phyloP scores from a whole-genome alignment of 257 asterid species.

The Echites panduratus region DNA sequence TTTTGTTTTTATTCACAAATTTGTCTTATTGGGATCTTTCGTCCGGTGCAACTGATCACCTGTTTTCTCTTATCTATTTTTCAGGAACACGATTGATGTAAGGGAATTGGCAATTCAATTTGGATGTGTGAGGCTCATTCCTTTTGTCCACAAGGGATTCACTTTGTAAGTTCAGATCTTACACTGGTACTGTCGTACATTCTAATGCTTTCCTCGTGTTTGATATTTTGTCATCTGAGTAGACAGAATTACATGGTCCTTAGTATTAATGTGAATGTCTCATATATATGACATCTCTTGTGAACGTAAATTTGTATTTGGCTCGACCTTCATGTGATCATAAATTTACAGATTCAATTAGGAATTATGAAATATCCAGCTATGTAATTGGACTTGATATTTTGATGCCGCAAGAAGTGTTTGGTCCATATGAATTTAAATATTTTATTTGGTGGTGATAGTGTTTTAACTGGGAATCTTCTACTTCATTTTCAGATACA shows the following conservation, averaged over 20 bases:
- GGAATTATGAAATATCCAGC: not conserved
- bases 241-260: too few relatives aligned
- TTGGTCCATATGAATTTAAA: not conserved
- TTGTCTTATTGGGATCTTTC: slow-evolving; percentile 1
- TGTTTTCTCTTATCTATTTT: not conserved
- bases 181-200: not conserved
- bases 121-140: slow-evolving; percentile 83
- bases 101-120: slow-evolving; percentile 91
- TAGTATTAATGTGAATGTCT: not conserved
- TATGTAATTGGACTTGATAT: not conserved
- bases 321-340: not conserved
- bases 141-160: slow-evolving; percentile 64
- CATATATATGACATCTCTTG: not conserved
- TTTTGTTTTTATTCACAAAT: not conserved
- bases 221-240: not conserved
- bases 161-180: slow-evolving; percentile 45
- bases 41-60: not conserved
- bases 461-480: not conserved
- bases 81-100: slow-evolving; percentile 78
- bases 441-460: not conserved
- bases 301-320: not conserved
- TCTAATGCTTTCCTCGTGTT: not conserved
- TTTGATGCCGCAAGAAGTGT: not conserved
- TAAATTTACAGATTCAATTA: not conserved
- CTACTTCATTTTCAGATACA: slow-evolving; percentile 42